Base-by-base conservation (phyloP, 768 basidiomycete genomes). In the Solioccasus polychromus region DNA sequence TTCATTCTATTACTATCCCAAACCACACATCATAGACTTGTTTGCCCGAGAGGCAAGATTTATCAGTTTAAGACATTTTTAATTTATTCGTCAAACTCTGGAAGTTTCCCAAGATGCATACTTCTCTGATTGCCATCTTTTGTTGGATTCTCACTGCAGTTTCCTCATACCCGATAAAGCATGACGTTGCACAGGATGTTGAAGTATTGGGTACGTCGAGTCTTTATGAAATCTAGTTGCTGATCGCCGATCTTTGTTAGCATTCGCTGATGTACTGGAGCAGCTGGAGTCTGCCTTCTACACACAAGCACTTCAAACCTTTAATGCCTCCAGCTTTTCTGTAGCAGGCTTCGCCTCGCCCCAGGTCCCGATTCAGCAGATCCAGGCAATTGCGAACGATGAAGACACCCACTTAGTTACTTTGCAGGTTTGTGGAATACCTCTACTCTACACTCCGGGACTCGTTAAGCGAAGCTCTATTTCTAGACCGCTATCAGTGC, bases 251-350 rank as follows among this genome's bases (percentile, higher is more conserved):
- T 31, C 38, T 15, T 26, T 47, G 30, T 23, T 45, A 90, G 88
- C 82, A 59, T 90, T 90, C 52, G 85, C 87, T 35, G 71, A 81
- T 60, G 80, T 86, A 39, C 71, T 91, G 35, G 88, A 91, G 62
- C 78, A 83, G 51, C 70, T 90, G 14, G 88, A 90, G 63, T 74
- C 74, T 11, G 55, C 68, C 22, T 90, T 90, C 60, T 92, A 92
- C 62, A 47, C 67, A 2, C 75, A 87, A 57, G 86, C 79, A 14
- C 68, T 89, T 19, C 42, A 64, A 11, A 83, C 82, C 56, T 91
- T 91, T 72, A 66, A 78, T 53, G 68, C 71, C 25, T 60, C 74
- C 4, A 84, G 85, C 62, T 90, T 90, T 63, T 64, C 62, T 8
- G 50, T 66, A 10, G 88, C 86, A 48, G 87, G 88, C 20, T 89